These are phyloP conservation scores for Madurella fahalii DNA, from an alignment of 2,329 filamentous ascomycete species.

Conservation along the genomic window DNA sequence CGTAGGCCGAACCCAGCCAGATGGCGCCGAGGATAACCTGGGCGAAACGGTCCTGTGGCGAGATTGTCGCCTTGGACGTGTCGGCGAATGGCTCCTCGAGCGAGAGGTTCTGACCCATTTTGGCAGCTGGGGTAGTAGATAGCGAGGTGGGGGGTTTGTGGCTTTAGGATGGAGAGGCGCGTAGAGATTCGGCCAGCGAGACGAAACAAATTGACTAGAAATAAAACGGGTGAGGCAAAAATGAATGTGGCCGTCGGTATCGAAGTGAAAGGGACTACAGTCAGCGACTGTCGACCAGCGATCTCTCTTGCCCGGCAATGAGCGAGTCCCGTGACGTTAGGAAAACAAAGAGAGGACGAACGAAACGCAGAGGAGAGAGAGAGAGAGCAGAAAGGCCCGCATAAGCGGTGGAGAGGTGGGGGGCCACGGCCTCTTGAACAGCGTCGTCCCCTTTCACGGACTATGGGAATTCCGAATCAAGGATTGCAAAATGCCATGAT, in stretches of 20 bases:
- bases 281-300: conserved; percentile 22
- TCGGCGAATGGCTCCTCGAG: conserved; percentile 33
- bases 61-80: conserved; percentile 33
- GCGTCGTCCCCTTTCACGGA: background rate
- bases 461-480: background rate
- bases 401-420: background rate
- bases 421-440: conserved; percentile 1
- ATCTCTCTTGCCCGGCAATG: conserved; percentile 16
- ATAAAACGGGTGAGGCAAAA: background rate
- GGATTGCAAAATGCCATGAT: background rate
- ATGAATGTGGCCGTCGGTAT: conserved; percentile 1
- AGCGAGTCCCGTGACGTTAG: conserved; percentile 6
- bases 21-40: conserved; percentile 33
- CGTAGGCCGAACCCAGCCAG: conserved; percentile 36
- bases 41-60: conserved; percentile 29
- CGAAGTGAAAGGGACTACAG: conserved; percentile 9
- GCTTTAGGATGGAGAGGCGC: background rate
- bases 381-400: background rate
- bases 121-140: conserved; percentile 15
- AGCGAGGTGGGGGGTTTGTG: background rate
- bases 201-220: background rate
- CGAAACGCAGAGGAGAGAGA: background rate
- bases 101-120: conserved; percentile 41
- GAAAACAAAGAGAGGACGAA: background rate
- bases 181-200: conserved; percentile 12